Percentiles rank a stretch among this genome's conserved stretches.
Conservation (phyloP, 2,329 filamentous ascomycete genomes). For the Dothiorella sarmentorum region DNA sequence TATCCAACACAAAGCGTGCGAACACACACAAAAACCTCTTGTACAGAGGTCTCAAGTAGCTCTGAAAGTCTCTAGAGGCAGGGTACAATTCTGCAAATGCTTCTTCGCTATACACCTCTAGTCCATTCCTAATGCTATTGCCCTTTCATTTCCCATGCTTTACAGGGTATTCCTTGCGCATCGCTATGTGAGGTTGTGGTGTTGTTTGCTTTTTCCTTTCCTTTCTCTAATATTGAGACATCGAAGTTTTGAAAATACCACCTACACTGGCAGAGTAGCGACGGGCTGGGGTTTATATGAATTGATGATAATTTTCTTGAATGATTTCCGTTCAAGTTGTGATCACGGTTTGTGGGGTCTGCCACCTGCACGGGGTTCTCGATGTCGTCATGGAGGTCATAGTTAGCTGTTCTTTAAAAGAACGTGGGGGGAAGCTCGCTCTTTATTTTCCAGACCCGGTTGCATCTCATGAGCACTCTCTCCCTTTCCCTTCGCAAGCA, state of each 20-base stretch:
- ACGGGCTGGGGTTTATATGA: neutral
- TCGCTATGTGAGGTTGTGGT: neutral
- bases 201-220: neutral
- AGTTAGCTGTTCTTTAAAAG: too few species aligned
- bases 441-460: too few species aligned
- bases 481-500: too few species aligned
- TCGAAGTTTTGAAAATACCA: neutral
- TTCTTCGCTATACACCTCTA: neutral
- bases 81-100: neutral
- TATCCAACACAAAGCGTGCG: neutral
- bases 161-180: neutral
- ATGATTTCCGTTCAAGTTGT: neutral
- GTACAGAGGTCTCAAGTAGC: neutral
- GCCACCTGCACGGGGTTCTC: too few species aligned
- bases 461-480: too few species aligned
- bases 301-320: neutral
- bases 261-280: constrained; percentile 2
- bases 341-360: too few species aligned
- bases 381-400: too few species aligned
- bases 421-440: too few species aligned
- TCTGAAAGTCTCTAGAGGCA: neutral
- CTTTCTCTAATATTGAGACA: neutral
- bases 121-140: neutral
- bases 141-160: too few species aligned
- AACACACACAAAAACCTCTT: neutral